These are phyloP conservation scores for Aspergillus felis DNA, from an alignment of 2,329 filamentous ascomycete genomes.

Conservation along the genomic window DNA sequence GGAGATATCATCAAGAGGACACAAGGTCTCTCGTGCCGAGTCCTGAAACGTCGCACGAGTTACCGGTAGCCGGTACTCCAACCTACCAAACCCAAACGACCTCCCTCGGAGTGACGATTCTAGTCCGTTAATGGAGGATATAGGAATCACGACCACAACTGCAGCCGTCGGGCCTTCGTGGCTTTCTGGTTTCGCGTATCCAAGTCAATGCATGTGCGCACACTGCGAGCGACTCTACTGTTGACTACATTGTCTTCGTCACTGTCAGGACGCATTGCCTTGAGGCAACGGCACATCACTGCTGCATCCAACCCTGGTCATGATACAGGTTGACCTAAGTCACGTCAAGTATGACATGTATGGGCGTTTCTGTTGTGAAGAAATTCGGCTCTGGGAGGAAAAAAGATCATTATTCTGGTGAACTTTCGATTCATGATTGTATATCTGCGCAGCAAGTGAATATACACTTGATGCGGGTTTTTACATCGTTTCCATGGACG, in stretches of 20 bases:
- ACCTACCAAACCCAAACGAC: background rate
- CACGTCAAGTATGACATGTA: background rate
- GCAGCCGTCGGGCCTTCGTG: background rate
- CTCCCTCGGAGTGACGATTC: background rate
- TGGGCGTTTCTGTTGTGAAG: background rate
- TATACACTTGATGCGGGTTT: background rate
- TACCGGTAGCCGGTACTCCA: background rate
- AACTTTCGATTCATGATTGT: background rate
- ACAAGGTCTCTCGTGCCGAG: background rate
- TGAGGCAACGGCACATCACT: background rate
- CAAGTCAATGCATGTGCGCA: background rate
- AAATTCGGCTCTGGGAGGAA: background rate
- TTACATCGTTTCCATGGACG: background rate
- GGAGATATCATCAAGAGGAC: background rate
- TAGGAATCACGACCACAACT: background rate
- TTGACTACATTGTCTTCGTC: background rate
- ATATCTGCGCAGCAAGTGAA: background rate
- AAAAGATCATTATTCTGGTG: background rate
- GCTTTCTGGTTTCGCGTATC: background rate
- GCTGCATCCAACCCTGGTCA: background rate
- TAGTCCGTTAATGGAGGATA: background rate
- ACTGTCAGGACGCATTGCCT: background rate
- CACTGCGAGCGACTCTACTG: background rate
- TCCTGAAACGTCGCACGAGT: background rate
- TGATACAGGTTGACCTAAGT: background rate